A percentile compares a stretch with the other conserved stretches of the same genome.
These are phyloP conservation scores for Cystobasidium pallidum DNA, from an alignment of 1,284 basidiomycete genomes.

Conservation along the genomic window DNA sequence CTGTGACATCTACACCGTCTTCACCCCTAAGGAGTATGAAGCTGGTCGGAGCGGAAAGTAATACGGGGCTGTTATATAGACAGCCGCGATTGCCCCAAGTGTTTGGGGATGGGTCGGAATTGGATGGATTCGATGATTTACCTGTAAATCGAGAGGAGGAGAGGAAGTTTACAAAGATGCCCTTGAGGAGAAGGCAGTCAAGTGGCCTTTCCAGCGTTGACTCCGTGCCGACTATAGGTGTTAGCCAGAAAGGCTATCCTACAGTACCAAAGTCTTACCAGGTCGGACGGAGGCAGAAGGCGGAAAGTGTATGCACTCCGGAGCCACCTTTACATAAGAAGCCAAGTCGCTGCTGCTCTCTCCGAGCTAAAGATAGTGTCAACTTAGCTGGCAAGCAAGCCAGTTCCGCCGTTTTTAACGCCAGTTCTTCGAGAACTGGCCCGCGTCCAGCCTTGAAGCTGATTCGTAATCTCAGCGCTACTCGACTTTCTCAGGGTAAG, in stretches of 20 bases:
- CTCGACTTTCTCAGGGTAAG: slow-evolving; percentile 72
- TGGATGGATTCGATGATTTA: slow-evolving; percentile 88
- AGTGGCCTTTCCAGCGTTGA: slow-evolving; percentile 12
- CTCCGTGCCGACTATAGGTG: background rate
- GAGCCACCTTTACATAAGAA: background rate
- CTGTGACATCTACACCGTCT: background rate
- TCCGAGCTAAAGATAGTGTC: background rate
- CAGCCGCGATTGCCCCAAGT: slow-evolving; percentile 68
- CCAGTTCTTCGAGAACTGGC: background rate
- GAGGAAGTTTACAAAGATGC: slow-evolving; percentile 56
- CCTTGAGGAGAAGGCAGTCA: slow-evolving; percentile 59
- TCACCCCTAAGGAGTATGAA: slow-evolving; percentile 16
- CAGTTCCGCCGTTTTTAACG: slow-evolving; percentile 22
- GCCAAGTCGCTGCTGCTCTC: background rate
- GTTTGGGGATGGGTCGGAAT: slow-evolving; percentile 90
- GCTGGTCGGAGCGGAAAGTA: slow-evolving; percentile 59
- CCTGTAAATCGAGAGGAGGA: slow-evolving; percentile 81
- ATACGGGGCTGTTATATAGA: slow-evolving; percentile 58
- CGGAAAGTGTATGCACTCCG: background rate
- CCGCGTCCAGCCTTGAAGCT: slow-evolving; percentile 72
- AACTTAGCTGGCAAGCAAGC: slow-evolving; percentile 4
- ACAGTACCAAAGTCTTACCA: background rate
- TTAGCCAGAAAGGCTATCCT: background rate
- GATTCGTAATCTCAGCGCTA: slow-evolving; percentile 79
- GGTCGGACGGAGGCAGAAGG: background rate